phyloP scores from a whole-genome alignment of 495 filamentous ascomycete genomes.

The Daldinia grandis region DNA sequence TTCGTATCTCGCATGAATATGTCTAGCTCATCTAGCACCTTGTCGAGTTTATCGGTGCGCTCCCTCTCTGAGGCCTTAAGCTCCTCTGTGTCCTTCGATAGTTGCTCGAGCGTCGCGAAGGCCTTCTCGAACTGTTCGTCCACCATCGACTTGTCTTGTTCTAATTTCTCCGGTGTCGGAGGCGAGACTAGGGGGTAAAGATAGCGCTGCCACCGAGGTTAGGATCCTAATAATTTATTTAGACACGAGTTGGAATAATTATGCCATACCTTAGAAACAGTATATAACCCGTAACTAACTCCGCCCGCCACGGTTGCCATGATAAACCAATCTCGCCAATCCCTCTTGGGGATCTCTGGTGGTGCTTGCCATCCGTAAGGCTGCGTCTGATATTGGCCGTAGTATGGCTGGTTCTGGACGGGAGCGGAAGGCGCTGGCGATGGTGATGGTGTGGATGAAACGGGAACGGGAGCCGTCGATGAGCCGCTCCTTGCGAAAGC shows the following conservation, averaged over 20 bases:
- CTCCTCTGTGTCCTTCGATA: constrained; percentile 85
- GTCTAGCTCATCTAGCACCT: constrained; percentile 83
- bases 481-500: constrained; percentile 79
- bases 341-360: constrained; percentile 77
- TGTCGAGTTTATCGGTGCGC: constrained; percentile 85
- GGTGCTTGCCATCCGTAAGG: constrained; percentile 72
- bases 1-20: constrained; percentile 82
- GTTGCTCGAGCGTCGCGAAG: constrained; percentile 89
- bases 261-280: constrained; percentile 74
- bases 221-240: constrained; percentile 11
- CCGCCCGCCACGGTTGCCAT: constrained; percentile 92
- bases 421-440: constrained; percentile 43
- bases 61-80: constrained; percentile 86
- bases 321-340: constrained; percentile 99
- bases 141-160: constrained; percentile 89
- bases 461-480: constrained; percentile 39
- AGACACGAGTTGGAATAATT: not conserved
- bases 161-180: constrained; percentile 89
- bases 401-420: constrained; percentile 67
- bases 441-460: constrained; percentile 54
- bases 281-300: constrained; percentile 86
- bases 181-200: constrained; percentile 89
- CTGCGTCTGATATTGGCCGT: constrained; percentile 71
- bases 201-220: constrained; percentile 72
- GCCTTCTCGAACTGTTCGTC: constrained; percentile 92